Evolutionary conservation across 2,329 filamentous ascomycete species (phyloP).

Genomic region (Coleophoma eucalyptorum): DNA sequence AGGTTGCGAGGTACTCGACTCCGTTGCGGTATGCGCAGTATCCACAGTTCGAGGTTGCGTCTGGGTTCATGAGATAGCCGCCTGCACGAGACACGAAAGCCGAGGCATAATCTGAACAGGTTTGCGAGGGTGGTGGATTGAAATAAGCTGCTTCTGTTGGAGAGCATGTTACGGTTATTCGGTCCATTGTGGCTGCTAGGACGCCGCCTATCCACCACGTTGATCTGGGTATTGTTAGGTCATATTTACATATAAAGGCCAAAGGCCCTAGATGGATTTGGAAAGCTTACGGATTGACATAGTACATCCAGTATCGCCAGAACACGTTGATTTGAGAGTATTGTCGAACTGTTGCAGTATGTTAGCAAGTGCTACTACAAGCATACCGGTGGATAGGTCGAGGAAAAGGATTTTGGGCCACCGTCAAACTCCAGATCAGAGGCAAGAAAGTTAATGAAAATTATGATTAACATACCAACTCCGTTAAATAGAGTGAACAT

Average conservation of each 20-base stretch:
- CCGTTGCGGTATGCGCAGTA: slow-evolving; percentile 65
- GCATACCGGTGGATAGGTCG: too few species aligned
- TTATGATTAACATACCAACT: slow-evolving; percentile 34
- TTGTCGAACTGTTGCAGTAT: slow-evolving; percentile 51
- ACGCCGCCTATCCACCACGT: slow-evolving; percentile 73
- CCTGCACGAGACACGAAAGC: slow-evolving; percentile 46
- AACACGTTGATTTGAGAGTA: slow-evolving; percentile 44
- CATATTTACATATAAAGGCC: slow-evolving; percentile 16
- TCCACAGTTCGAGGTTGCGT: slow-evolving; percentile 55
- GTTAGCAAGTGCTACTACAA: too few species aligned
- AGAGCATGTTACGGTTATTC: slow-evolving; percentile 44
- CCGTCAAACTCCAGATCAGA: too few species aligned
- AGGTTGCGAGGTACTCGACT: slow-evolving; percentile 59
- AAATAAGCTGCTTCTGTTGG: slow-evolving; percentile 56
- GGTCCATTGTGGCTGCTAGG: slow-evolving; percentile 57
- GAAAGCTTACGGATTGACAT: slow-evolving; percentile 49
- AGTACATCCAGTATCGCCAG: slow-evolving; percentile 43
- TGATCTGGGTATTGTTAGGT: slow-evolving; percentile 51
- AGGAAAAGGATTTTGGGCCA: too few species aligned
- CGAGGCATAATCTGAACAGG: slow-evolving; percentile 61
- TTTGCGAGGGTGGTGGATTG: slow-evolving; percentile 58
- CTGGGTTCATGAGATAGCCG: slow-evolving; percentile 62
- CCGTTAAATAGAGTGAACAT: slow-evolving; percentile 73
- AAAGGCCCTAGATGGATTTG: not conserved
- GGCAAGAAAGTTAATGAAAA: too few species aligned